Base-by-base conservation (phyloP, 1,284 basidiomycete species). In the Leucoagaricus sp. region DNA sequence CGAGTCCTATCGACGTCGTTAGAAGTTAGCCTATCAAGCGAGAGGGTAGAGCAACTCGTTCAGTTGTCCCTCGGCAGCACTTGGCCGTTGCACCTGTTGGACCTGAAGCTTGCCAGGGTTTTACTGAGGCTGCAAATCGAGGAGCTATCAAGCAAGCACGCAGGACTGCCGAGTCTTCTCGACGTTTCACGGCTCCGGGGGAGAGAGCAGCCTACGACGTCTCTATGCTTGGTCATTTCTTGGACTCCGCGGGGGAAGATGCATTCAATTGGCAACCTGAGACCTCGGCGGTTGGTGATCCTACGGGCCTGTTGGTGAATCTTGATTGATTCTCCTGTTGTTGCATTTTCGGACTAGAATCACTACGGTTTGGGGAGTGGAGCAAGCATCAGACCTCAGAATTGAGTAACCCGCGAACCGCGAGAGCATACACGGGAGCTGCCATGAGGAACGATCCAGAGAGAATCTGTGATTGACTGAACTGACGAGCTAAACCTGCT, bases 381-480 rank as follows among this genome's bases (percentile, higher is more conserved):
- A 56, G 31, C 49, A 38, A 10, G 41, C 46, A 33, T 36, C 49
- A 51, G 33, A 33, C 25, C n/a, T n/a, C n/a, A n/a, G n/a, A n/a
- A n/a, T 50, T 38, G 49, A 26, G 42, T 56, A 26, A 51, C 40
- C 55, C 55, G 49, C 55, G 42, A 50, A 50, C 31, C 55, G 54
- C 47, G 29, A 56, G 38, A 21, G 49, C 13, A 31, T 19, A 34
- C 13, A 12, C 38, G 21, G 23, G 19, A 45, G 19, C 7, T 17
- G 25, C 31, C n/a, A 33, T n/a, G 19, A 40, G 15, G 47, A 49
- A 42, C 19, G 29, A 21, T 38, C 7, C 19, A n/a, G 21, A 10
- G 46, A 28, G 33, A 25, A 23, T 33, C 29, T 21, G 28, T 9
- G 28, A 44, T 25, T 25, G 45, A 26, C 10, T 40, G 38, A 25